Base-by-base conservation (phyloP, 305 asterid species). In the Rubia balearica region DNA sequence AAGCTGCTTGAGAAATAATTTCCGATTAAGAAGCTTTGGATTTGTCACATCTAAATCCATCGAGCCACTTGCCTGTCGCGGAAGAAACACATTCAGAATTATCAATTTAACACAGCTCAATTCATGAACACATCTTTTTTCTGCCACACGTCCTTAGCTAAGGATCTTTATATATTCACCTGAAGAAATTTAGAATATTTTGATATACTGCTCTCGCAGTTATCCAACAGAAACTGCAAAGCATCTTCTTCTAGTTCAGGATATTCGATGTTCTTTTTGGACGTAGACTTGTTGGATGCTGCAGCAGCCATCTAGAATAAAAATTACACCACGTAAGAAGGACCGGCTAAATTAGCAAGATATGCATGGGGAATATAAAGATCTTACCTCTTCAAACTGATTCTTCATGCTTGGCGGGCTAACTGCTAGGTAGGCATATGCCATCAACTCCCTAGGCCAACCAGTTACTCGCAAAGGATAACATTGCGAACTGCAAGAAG, bases 401-500 rank as follows among this genome's bases (percentile, higher is more conserved):
- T 75, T 78, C 74, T 43, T 79, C 98, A 93, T 87, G 68, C 87
- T 86, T 22, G 94, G 89, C 49, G 97, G 98, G 85, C 96, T 87
- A 43, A 89, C 97, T 56, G 89, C 97, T 65, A 93, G 83, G 85
- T 85, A 90, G 68, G 97, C 97, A 82, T 81, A 93, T 1, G 98
- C 98, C 98, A 89, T 90, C 83, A 93, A 74, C 84, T 90, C 98
- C 80, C 83, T 69, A 0, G 98, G 96, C 98, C 98, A 93, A 61
- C 98, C 98, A 8, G 96, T 87, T 70, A 93, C 79, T 89, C 84
- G 97, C 72, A 90, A 14, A 9, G 97, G 98, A 84, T 78, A 93
- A 68, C 98, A 72, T 67, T 89, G 94, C 21, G 90, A 78, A 75
- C 98, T 93, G 90, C 77, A 70, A 70, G 60, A 76, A 75, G 48